Conservation (phyloP, 2,329 filamentous ascomycete species). For the Fusarium sp. region DNA sequence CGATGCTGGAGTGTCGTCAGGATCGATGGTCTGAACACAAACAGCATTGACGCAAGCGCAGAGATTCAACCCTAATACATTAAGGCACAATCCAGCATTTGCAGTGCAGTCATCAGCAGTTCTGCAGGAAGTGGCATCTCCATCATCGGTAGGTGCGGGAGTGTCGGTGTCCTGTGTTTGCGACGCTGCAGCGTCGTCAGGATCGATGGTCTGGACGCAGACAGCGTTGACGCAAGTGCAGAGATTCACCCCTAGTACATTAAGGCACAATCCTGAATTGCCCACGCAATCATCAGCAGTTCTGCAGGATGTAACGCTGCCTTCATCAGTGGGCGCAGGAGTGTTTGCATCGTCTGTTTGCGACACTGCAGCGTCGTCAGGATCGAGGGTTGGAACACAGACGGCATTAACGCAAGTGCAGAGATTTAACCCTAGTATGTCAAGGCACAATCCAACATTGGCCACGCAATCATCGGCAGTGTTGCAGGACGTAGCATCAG, state of each 20-base stretch:
- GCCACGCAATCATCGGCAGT: neutral
- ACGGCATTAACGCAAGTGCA: neutral
- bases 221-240: neutral
- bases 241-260: neutral
- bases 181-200: neutral
- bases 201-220: neutral
- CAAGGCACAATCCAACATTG: no score
- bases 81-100: neutral
- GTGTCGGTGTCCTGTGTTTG: neutral
- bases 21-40: neutral
- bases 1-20: no score
- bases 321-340: no score
- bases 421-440: no score
- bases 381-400: neutral
- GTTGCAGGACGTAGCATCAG: neutral
- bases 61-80: neutral
- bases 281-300: neutral
- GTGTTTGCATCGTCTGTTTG: no score
- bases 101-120: neutral
- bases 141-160: neutral
- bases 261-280: neutral
- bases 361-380: neutral
- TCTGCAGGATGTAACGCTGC: neutral
- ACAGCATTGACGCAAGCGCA: conserved; percentile 4
- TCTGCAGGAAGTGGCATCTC: neutral